Base-by-base conservation (phyloP, 352 stramenopile genomes). In the Globisporangium spiculum region DNA sequence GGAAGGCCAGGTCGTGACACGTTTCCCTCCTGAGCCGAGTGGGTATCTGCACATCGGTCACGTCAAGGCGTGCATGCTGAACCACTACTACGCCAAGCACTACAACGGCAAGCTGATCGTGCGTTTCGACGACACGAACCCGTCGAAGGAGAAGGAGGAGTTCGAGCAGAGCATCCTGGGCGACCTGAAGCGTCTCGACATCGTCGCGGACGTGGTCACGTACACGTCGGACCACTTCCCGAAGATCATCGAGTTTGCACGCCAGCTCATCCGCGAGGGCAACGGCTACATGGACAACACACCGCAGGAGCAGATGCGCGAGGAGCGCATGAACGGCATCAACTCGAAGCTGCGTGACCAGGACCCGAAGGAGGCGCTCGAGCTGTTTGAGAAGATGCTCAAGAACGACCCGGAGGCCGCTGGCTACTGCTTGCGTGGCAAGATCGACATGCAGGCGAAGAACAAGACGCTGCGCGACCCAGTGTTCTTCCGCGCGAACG, bases 121-220 rank as follows among this genome's bases (percentile, higher is more conserved):
- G 32, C 92, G 98, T 27, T 99, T 99, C 69, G 98, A 99, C 81
- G 98, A 99, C 86, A 99, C 98, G 34, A 99, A 99, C 82, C 98
- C 98, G 16, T 97, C 84, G 71, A 99, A 99, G 79, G 98, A 99
- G 87, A 99, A 99, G 81, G 96, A 99, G 64, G 98, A 99, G 80
- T 99, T 98, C 69, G 97, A 99, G 82, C 87, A 98, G 71, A 97
- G 83, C 71, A 98, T 98, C 74, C 67, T 98, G 30, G 71, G 90
- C 26, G 96, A 98, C 69, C 72, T 99, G 12, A 84, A 83, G 67
- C 78, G 79, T 1, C 79, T 98, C 36, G 89, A 93, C 65, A 90
- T 94, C 48, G 80, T 90, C 53, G 80, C 83, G 2, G 83, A 94
- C 68, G 66, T 83, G 26, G 83, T 96, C 12, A 98, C 91, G n/a